Evolutionary conservation across 2,329 filamentous ascomycete species (phyloP).

Genomic region (Ophiocordyceps robertsii): DNA sequence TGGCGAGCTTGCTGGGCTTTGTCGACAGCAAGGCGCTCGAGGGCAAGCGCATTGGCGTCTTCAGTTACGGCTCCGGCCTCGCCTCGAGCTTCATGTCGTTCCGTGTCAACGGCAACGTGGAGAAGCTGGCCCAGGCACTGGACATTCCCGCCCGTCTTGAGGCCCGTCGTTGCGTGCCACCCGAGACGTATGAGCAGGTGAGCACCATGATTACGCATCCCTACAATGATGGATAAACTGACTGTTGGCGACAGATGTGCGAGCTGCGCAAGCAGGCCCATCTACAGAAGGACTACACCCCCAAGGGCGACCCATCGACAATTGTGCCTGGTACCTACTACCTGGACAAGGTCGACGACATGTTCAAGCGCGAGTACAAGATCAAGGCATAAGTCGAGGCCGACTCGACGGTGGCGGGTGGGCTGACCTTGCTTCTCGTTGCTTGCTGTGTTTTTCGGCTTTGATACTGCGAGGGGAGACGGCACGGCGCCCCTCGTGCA

Average conservation of each 20-base stretch:
- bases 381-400: slow-evolving; percentile 49
- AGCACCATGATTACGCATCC: background rate
- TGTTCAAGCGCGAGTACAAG: slow-evolving; percentile 71
- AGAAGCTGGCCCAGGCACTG: slow-evolving; percentile 51
- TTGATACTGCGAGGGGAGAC: too few species aligned
- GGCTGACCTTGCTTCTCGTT: background rate
- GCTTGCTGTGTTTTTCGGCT: too few species aligned
- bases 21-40: slow-evolving; percentile 48
- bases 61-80: slow-evolving; percentile 69
- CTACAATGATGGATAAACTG: slow-evolving; percentile 8
- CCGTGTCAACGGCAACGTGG: slow-evolving; percentile 58
- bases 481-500: too few species aligned
- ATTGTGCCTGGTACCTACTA: slow-evolving; percentile 61
- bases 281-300: slow-evolving; percentile 65
- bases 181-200: slow-evolving; percentile 61
- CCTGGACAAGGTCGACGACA: slow-evolving; percentile 66
- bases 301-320: slow-evolving; percentile 53
- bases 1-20: slow-evolving; percentile 55
- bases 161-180: slow-evolving; percentile 50
- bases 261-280: slow-evolving; percentile 71
- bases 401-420: background rate
- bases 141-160: slow-evolving; percentile 57
- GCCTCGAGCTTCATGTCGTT: slow-evolving; percentile 61
- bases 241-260: slow-evolving; percentile 47
- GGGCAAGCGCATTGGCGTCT: slow-evolving; percentile 61